phyloP scores from a whole-genome alignment of 1,284 basidiomycete genomes.

The Malassezia globosa region DNA sequence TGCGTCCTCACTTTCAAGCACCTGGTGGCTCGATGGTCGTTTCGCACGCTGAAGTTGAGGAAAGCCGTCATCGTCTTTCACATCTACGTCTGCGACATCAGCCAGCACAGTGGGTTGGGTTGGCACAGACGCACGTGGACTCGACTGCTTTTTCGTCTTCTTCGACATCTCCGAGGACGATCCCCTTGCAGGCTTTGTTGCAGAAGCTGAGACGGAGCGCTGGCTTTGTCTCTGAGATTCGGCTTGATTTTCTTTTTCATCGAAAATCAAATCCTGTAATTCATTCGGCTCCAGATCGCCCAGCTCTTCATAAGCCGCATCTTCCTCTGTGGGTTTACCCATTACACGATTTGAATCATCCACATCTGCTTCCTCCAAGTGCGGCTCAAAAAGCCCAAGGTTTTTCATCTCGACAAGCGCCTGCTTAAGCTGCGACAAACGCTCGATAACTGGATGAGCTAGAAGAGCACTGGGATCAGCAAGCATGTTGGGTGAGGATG shows the following conservation, averaged over 20 bases:
- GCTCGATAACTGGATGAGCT: slow-evolving; percentile 59
- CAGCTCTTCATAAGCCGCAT: slow-evolving; percentile 16
- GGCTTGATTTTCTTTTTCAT: slow-evolving; percentile 22
- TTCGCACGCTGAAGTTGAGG: slow-evolving; percentile 13
- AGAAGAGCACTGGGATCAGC: slow-evolving; percentile 24
- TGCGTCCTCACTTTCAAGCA: slow-evolving; percentile 11
- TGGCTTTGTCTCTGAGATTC: neutral
- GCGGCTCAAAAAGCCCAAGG: slow-evolving; percentile 33
- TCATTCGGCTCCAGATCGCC: slow-evolving; percentile 21
- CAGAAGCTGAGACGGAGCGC: slow-evolving; percentile 18
- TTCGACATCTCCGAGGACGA: neutral
- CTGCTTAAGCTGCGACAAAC: slow-evolving; percentile 75
- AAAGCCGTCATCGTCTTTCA: neutral
- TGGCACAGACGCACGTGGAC: slow-evolving; percentile 6
- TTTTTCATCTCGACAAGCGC: slow-evolving; percentile 60
- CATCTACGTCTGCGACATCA: slow-evolving; percentile 16
- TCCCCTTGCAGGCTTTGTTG: too few species aligned
- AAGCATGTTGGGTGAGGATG: slow-evolving; percentile 50
- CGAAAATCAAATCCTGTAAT: slow-evolving; percentile 26
- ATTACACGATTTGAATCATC: slow-evolving; percentile 24
- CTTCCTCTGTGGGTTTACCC: slow-evolving; percentile 28
- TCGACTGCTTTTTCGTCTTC: slow-evolving; percentile 17
- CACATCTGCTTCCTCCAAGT: slow-evolving; percentile 9
- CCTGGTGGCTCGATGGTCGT: neutral
- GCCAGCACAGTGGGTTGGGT: slow-evolving; percentile 1